Evolutionary conservation across 129 eudicot genomes (phyloP), one percentile per base, ranked within the genome.

Genomic region (Gnaphalium uliginosum): DNA sequence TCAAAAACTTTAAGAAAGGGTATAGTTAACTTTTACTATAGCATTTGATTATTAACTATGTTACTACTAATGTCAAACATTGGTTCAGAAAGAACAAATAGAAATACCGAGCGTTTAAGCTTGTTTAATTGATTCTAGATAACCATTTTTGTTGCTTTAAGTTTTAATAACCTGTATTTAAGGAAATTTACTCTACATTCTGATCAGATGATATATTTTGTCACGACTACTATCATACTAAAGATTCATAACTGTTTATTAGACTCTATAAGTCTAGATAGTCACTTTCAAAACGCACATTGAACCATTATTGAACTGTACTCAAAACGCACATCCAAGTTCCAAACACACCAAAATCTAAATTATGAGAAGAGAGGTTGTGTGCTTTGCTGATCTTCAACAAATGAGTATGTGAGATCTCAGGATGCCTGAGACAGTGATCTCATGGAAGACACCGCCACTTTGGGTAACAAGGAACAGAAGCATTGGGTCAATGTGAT

Each of bases 361-460:
- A 1, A 17, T 8, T 37, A 8, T 37, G 13, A 72, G n/a, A 43
- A 51, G 29, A 54, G 67, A 23, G 51, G 27, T 68, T 4, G 15
- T 51, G 72, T n/a, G 74, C 8, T 90, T 86, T 86, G 87, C 96
- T 87, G 84, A 5, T 89, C 88, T 8, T 87, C 96, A 77, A 89
- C 83, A 85, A 85, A 83, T 25, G 86, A 73, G 84, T 87, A 87
- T 2, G 79, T 62, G 41, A 59, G 80, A 71, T 89, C 96, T 62
- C 25, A 66, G 66, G 48, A 85, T 86, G 53, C 86, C 83, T 0
- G 90, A 83, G 57, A 87, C 92, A 15, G 75, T 81, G n/a, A 89
- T 83, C 76, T 89, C 81, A 1, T 80, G 82, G 17, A 87, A 62
- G 68, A 87, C 82, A 0, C 92, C 90, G 8, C 76, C 80, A 56